Evolutionary conservation across 495 filamentous ascomycete genomes (phyloP), one percentile per base, ranked within the genome.

Genomic region (Patellaria atrata): DNA sequence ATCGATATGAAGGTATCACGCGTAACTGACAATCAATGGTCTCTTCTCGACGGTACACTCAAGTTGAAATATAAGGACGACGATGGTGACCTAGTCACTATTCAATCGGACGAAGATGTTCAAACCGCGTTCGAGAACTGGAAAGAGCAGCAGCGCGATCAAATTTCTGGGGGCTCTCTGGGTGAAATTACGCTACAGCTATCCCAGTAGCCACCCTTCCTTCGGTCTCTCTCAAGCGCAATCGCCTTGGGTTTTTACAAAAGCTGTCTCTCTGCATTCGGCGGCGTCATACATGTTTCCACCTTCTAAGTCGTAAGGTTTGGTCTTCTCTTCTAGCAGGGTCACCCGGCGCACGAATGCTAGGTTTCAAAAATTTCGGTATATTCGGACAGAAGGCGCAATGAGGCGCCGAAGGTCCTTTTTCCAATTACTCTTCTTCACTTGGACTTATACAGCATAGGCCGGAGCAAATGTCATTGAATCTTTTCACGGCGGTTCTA

Each of bases 61-160:
- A 78, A 80, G 54, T 57, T 97, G 28, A 79, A 81, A 38, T 97
- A 96, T 56, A 68, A 75, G 30, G 91, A 97, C 51, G 86, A 93
- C 38, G 83, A 94, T 8, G n/a, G n/a, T n/a, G 91, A 96, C 50
- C 85, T 75, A 48, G 81, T 97, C 27, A 86, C 73, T 12, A 96
- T 97, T 43, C 75, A 86, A 50, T 82, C 77, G 35, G 87, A 97
- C 45, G 89, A 97, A 45, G 89, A 93, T 37, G 87, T 97, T 15
- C 79, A 84, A 44, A 78, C 82, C 28, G 89, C 89, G 12, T 94
- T 96, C 50, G 74, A 85, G 57, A 84, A 86, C 43, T 94, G 83
- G 79, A 73, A 79, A 34, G 82, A 89, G 42, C 70, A 76, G 40
- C 68, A 79, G 43, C 67, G 67, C 13, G 70, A 71, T 22, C 13